phyloP scores from a whole-genome alignment of 495 filamentous ascomycete species.

The Tuber umbilicatum region DNA sequence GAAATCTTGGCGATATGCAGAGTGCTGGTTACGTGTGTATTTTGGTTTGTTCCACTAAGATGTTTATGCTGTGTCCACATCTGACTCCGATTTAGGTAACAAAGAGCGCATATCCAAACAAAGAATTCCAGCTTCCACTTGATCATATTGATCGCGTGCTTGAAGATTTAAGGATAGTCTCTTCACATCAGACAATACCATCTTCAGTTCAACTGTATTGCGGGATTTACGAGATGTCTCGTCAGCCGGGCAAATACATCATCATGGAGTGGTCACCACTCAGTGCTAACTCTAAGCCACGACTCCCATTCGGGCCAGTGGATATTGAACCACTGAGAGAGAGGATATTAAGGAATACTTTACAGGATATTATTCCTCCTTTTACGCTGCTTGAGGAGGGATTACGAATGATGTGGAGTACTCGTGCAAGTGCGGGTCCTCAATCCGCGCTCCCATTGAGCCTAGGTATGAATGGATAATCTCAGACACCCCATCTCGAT shows the following conservation, averaged over 20 bases:
- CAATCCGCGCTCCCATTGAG: no score
- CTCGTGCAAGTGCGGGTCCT: no score
- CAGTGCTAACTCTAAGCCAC: neutral
- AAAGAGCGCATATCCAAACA: neutral
- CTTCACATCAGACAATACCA: neutral
- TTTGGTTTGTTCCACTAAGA: slow-evolving; percentile 8
- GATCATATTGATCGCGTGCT: slow-evolving; percentile 5
- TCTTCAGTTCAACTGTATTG: neutral
- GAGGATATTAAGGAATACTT: neutral
- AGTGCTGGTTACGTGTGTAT: slow-evolving; percentile 12
- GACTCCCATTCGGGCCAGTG: neutral
- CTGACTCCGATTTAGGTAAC: neutral
- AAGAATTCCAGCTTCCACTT: neutral
- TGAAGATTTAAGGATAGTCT: slow-evolving; percentile 5
- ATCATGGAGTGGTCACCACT: slow-evolving; percentile 8
- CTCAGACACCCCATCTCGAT: neutral
- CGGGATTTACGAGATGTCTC: slow-evolving; percentile 12
- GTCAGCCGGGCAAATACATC: slow-evolving; percentile 1
- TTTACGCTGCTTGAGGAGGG: neutral
- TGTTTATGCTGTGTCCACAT: neutral
- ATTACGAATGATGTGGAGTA: no score
- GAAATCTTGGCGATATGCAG: neutral
- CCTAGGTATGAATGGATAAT: neutral
- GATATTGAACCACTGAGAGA: neutral
- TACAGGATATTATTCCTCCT: neutral